Conservation (phyloP, 306 rosid genomes). For the Vigna unguiculata region DNA sequence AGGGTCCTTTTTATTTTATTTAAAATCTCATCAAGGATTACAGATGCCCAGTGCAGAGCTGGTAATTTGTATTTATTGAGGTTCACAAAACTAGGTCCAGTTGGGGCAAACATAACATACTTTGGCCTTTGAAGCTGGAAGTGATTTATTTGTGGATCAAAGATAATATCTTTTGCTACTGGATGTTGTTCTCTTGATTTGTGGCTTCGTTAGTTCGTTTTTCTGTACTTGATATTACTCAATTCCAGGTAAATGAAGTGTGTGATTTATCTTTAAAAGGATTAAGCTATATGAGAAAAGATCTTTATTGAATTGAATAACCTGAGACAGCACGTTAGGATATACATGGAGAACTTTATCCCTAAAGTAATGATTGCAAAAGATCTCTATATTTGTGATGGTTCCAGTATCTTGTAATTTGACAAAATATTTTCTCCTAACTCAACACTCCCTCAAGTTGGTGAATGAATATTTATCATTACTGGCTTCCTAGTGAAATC, state of each 20-base stretch:
- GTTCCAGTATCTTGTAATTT: too few species aligned
- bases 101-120: neutral
- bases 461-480: too few species aligned
- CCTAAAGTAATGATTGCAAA: too few species aligned
- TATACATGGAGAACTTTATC: too few species aligned
- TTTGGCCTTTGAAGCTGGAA: neutral
- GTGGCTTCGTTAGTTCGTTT: neutral
- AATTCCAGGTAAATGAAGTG: neutral
- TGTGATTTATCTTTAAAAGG: neutral
- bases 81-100: neutral
- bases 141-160: slow-evolving; percentile 6
- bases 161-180: neutral
- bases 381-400: too few species aligned
- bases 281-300: too few species aligned
- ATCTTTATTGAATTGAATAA: too few species aligned
- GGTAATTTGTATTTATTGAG: neutral
- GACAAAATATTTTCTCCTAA: too few species aligned
- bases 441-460: too few species aligned
- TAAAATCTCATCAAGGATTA: neutral
- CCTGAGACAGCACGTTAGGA: too few species aligned
- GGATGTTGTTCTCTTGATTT: neutral
- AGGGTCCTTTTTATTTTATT: neutral
- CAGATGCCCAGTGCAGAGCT: neutral
- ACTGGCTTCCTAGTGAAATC: too few species aligned
- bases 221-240: neutral